A percentile compares a stretch with the other conserved stretches of the same genome.
phyloP scores from a whole-genome alignment of 768 basidiomycete genomes.

The Macrolepiota dolichaula region DNA sequence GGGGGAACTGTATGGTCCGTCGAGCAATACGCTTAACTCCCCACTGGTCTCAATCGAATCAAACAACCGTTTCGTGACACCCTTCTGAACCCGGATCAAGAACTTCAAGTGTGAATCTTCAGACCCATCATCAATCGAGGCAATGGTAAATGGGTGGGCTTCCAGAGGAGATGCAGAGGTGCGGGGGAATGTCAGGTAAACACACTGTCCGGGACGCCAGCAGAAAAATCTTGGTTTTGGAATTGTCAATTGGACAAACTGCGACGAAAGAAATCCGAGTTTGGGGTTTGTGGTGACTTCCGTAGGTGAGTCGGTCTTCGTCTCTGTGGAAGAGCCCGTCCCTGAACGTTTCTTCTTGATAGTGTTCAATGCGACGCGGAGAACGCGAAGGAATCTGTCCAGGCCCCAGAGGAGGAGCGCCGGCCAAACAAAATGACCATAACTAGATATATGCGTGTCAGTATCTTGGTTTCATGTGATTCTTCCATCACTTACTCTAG shows the following conservation, averaged over 20 bases:
- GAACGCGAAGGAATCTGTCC: constrained; percentile 47
- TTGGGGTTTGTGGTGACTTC: constrained; percentile 17
- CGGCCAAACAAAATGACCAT: constrained; percentile 41
- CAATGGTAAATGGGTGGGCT: constrained; percentile 62
- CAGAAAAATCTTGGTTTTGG: constrained; percentile 33
- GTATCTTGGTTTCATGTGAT: background rate
- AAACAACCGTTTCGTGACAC: constrained; percentile 53
- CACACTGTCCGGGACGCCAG: constrained; percentile 55
- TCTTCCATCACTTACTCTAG: constrained; percentile 22
- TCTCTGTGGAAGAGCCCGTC: background rate
- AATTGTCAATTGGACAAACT: constrained; percentile 44
- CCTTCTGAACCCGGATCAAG: constrained; percentile 53
- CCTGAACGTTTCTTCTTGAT: constrained; percentile 32
- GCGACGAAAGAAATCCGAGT: constrained; percentile 40
- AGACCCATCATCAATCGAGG: constrained; percentile 30
- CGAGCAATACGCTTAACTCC: constrained; percentile 41
- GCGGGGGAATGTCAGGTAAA: constrained; percentile 46
- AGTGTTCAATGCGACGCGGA: constrained; percentile 43
- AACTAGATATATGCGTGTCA: constrained; percentile 16
- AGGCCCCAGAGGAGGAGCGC: constrained; percentile 51
- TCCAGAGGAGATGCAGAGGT: constrained; percentile 45
- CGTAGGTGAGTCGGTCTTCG: background rate
- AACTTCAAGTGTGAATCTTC: constrained; percentile 39
- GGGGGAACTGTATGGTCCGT: constrained; percentile 45
- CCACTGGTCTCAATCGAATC: constrained; percentile 22